Conservation (phyloP, 2,329 filamentous ascomycete genomes). For the Pseudocercospora vitis region DNA sequence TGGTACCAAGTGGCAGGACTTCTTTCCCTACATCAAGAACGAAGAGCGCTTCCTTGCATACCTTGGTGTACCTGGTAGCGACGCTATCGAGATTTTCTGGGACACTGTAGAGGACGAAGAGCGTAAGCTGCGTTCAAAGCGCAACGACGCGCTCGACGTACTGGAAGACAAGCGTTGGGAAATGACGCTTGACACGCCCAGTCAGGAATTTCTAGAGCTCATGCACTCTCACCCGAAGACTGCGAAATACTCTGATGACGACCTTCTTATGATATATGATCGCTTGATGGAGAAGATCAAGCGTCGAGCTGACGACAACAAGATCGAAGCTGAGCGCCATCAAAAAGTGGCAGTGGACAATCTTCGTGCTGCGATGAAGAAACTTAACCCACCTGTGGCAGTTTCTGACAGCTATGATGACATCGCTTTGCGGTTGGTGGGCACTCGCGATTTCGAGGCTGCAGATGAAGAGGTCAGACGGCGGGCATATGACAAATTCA, state of each 20-base stretch:
- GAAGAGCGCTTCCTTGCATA: slow-evolving; percentile 83
- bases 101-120: slow-evolving; percentile 94
- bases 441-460: slow-evolving; percentile 81
- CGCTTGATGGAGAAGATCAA: slow-evolving; percentile 84
- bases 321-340: slow-evolving; percentile 75
- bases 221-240: slow-evolving; percentile 86
- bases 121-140: slow-evolving; percentile 46
- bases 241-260: slow-evolving; percentile 79
- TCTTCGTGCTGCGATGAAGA: slow-evolving; percentile 82
- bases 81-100: slow-evolving; percentile 89
- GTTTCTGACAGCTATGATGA: slow-evolving; percentile 83
- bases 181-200: slow-evolving; percentile 78
- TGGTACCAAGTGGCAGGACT: slow-evolving; percentile 83
- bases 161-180: slow-evolving; percentile 81
- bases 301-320: slow-evolving; percentile 78
- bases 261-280: slow-evolving; percentile 78
- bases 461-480: slow-evolving; percentile 80
- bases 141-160: slow-evolving; percentile 36
- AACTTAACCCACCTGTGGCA: slow-evolving; percentile 78
- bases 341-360: slow-evolving; percentile 83
- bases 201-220: slow-evolving; percentile 81
- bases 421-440: slow-evolving; percentile 75
- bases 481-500: slow-evolving; percentile 85
- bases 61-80: slow-evolving; percentile 65
- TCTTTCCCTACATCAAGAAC: slow-evolving; percentile 71